Base-by-base conservation (phyloP, 2,329 filamentous ascomycete genomes). In the Fusarium piperis region DNA sequence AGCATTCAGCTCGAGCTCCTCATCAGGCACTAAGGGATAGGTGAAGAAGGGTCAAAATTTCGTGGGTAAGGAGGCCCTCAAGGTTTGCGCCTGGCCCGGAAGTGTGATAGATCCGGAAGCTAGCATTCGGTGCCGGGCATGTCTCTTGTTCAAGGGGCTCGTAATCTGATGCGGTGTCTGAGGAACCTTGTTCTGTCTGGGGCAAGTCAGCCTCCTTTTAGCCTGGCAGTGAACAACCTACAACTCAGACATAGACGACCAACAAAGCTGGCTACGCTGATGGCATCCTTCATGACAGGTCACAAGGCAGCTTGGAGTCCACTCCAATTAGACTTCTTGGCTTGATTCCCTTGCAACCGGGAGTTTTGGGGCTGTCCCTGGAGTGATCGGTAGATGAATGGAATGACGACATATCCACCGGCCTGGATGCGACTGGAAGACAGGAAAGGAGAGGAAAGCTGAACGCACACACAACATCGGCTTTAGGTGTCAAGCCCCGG, bases 371-470 rank as follows among this genome's bases (percentile, higher is more conserved):
- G n/a, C 32, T 35, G 46, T 18, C 13, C 39, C 13, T 32, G 11
- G n/a, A 23, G 36, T n/a, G 12, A 51, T 28, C 18, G 15, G 13
- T 26, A n/a, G 18, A 59, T 20, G 28, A n/a, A 15, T 48, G 30
- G 64, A 23, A 63, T 72, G 70, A 64, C 51, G 65, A 62, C 55
- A 66, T 59, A 2, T 2, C 52, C 16, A 11, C 28, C 4, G 8
- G 3, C 13, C 10, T 20, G 35, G 11, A 60, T 15, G 3, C 1
- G 23, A 4, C 9, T 23, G 3, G 15, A 23, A 26, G 16, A 11
- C 10, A 6, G 20, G 28, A 23, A 30, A 26, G 16, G n/a, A n/a
- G n/a, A n/a, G n/a, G n/a, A n/a, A n/a, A n/a, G n/a, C 9, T 11
- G 18, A 46, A n/a, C 2, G 13, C 6, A 12, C 23, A 26, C 41